Evolutionary conservation across 768 basidiomycete species (phyloP).

Genomic region (Sistotremastrum suecicum): DNA sequence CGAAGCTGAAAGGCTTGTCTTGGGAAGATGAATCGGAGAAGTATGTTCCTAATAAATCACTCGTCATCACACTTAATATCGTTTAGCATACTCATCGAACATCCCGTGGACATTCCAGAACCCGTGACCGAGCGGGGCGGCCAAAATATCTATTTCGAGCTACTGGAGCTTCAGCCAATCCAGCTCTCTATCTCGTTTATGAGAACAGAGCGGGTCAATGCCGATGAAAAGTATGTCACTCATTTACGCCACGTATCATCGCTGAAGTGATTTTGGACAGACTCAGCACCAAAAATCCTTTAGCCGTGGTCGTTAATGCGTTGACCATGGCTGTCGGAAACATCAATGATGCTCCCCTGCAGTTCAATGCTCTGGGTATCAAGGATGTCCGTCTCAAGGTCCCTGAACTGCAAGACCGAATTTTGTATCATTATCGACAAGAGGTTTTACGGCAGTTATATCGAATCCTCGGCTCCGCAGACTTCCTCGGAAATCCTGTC

Average conservation of each 20-base stretch:
- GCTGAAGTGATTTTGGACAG: conserved; percentile 19
- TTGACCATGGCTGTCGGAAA: conserved; percentile 96
- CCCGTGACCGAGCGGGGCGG: conserved; percentile 53
- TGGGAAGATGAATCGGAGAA: conserved; percentile 73
- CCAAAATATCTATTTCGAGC: conserved; percentile 87
- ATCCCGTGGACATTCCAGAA: conserved; percentile 55
- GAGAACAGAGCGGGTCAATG: conserved; percentile 87
- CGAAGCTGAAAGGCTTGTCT: conserved; percentile 78
- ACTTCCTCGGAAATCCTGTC: conserved; percentile 92
- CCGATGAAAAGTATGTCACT: conserved; percentile 72
- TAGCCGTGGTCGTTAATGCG: conserved; percentile 87
- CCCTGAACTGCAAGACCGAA: conserved; percentile 72
- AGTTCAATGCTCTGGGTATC: conserved; percentile 86
- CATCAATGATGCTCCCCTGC: conserved; percentile 88
- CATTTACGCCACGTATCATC: neutral
- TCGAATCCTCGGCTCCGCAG: conserved; percentile 93
- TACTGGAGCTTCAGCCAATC: conserved; percentile 89
- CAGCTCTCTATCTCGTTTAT: conserved; percentile 90
- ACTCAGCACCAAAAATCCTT: conserved; percentile 71
- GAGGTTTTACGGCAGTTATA: conserved; percentile 90
- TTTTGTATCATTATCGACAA: conserved; percentile 85
- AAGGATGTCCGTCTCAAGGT: conserved; percentile 85
- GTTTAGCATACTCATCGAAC: conserved; percentile 53
- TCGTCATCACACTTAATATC: conserved; percentile 1
- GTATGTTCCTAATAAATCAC: conserved; percentile 23